These are phyloP conservation scores for Mortierella polycephala DNA, from an alignment of 371 early-diverging fungal species.

Conservation along the genomic window DNA sequence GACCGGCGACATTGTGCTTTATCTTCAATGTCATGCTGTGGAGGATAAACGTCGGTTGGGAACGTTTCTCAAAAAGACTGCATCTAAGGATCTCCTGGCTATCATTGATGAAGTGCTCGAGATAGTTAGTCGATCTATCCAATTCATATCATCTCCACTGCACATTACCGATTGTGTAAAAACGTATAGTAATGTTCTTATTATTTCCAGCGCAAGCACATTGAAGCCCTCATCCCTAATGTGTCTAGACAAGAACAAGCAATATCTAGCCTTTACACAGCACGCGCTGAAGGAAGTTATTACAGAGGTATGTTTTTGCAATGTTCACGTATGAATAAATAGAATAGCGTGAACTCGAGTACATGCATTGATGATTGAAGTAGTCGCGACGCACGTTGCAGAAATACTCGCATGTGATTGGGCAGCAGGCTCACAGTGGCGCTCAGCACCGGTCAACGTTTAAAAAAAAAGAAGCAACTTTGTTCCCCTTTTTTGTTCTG, in stretches of 20 bases:
- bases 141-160: neutral
- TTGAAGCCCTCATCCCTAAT: neutral
- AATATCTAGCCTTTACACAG: too few relatives aligned
- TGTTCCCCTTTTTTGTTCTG: too few relatives aligned
- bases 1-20: conserved; percentile 6
- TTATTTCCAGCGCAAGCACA: conserved; percentile 5
- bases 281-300: too few relatives aligned
- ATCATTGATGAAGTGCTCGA: conserved; percentile 9
- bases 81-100: neutral
- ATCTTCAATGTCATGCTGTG: conserved; percentile 1
- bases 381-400: conserved; percentile 16
- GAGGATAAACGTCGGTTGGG: conserved; percentile 4
- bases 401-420: conserved; percentile 11
- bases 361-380: neutral
- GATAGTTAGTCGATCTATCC: conserved; percentile 2
- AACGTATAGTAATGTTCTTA: neutral
- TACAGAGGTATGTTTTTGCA: too few relatives aligned
- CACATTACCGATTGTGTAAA: neutral
- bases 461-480: neutral
- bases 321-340: too few relatives aligned
- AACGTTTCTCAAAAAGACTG: conserved; percentile 6
- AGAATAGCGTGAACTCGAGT: too few relatives aligned
- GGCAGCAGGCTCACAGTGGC: neutral
- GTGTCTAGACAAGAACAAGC: conserved; percentile 7
- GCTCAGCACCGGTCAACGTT: neutral